Evolutionary conservation across 2,329 filamentous ascomycete species (phyloP), one percentile per base, ranked within the genome.

Genomic region (Epichloe uncinata): DNA sequence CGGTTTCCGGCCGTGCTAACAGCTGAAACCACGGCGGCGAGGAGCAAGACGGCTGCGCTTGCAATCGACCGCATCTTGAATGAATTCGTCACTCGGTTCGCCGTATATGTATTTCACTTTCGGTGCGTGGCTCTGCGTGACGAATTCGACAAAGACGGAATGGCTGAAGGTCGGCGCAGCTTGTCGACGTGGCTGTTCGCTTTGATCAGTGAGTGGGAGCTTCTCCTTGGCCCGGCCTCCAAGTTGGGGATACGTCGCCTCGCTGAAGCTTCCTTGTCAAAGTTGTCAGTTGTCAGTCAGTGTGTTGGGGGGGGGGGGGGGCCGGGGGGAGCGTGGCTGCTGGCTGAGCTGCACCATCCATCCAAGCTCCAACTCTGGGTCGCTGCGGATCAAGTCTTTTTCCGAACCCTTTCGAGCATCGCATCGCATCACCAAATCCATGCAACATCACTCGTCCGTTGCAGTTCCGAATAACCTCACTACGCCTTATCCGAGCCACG

Each of bases 1-100:
- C 88, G 79, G 67, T 78, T 79, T 53, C 91, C 93, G 45, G 81
- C 77, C 55, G 82, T 84, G 72, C 90, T 95, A 61, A 85, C 70
- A 51, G 89, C 89, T 66, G 84, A 78, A 57, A 80, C 85, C 51
- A 81, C 72, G 61, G 82, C 76, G 55, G 79, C 70, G 55, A 87
- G 74, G 55, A 80, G 73, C 60, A 89, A 71, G 53, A 87, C 67
- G 56, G 88, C 70, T 63, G 87, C 74, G 60, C 84, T 83, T 69
- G 85, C 67, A 64, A 84, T 69, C 73, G 83, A 85, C 77, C 81
- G 78, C 87, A 94, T 93, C 47, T 47, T 59, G 50, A 12, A 36
- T 16, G 41, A 30, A 15, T n/a, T 26, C 22, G 33, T 13, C 36
- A 36, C 30, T 46, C n/a, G 22, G 8, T 5, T 20, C 45, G 50